Evolutionary conservation across 257 asterid species (phyloP).

Genomic region (Solanum habrochaites): DNA sequence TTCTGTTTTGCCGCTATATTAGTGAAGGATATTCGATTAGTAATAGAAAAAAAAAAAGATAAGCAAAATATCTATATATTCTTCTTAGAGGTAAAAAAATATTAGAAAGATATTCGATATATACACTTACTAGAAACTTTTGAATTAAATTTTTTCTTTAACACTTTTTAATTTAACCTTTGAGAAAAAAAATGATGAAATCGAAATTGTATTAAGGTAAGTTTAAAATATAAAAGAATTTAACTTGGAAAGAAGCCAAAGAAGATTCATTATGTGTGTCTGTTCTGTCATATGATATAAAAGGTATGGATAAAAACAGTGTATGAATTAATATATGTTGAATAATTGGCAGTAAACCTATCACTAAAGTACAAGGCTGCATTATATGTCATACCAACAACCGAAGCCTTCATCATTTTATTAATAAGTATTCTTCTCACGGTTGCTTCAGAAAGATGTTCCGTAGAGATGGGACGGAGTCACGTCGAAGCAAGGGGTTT

Average conservation of each 20-base stretch:
- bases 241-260: neutral
- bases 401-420: neutral
- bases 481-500: neutral
- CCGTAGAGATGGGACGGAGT: too few relatives aligned
- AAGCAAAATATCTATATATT: too few relatives aligned
- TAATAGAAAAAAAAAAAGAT: too few relatives aligned
- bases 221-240: too few relatives aligned
- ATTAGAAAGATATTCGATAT: too few relatives aligned
- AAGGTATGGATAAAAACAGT: neutral
- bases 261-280: neutral
- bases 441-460: neutral
- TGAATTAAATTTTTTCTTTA: too few relatives aligned
- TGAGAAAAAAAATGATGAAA: too few relatives aligned
- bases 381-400: neutral
- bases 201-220: neutral
- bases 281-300: neutral
- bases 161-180: neutral
- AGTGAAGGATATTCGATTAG: neutral
- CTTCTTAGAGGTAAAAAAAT: neutral
- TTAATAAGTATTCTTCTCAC: neutral
- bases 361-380: neutral
- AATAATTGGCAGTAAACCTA: neutral
- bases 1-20: too few relatives aligned
- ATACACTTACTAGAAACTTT: neutral
- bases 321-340: neutral